Base-by-base conservation (phyloP, 2,329 filamentous ascomycete species). In the Cylindrodendrum hubeiense region DNA sequence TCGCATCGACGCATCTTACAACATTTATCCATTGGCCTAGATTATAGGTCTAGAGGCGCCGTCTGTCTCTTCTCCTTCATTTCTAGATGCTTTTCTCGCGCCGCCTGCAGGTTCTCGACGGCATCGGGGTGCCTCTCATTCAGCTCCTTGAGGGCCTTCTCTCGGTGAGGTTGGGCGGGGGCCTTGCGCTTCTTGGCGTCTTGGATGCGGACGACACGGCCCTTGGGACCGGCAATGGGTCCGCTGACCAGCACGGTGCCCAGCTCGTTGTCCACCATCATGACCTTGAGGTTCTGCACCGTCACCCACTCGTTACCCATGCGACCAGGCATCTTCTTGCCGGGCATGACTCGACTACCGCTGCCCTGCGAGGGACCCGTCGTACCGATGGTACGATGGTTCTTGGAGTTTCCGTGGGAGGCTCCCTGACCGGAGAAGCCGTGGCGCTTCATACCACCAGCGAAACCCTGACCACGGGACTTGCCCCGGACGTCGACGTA, bases 381-480 rank as follows among this genome's bases (percentile, higher is more conserved):
- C 34, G 94, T 95, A 85, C 96, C 96, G 83, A 98, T 93, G 28
- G 93, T 93, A 76, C 96, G 89, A 86, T 99, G 96, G 76, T 93
- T 94, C 83, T 94, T 90, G 77, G 95, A 98, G 83, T 97, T 95
- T 87, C 96, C 96, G 87, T 99, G 96, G 74, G 91, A 95, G 62
- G 94, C 93, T 72, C 90, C 92, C 84, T 99, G 96, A 74, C 96
- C 96, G 30, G 85, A 80, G 81, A 96, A 98, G 34, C 94, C 94
- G 83, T 95, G 93, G 73, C 93, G 88, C 89, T 99, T 99, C 96
- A 99, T 99, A 71, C 93, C 96, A 87, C 96, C 96, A 10, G 92
- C 93, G 79, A 98, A 99, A 8, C 96, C 96, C 88, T 94, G 95
- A 57, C 96, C 96, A 77, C 93, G 89, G 73, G 90, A 91, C 76